Evolutionary conservation across 1,139 yeast species (phyloP), one percentile per base, ranked within the genome.

Genomic region (Lodderomyces beijingensis): DNA sequence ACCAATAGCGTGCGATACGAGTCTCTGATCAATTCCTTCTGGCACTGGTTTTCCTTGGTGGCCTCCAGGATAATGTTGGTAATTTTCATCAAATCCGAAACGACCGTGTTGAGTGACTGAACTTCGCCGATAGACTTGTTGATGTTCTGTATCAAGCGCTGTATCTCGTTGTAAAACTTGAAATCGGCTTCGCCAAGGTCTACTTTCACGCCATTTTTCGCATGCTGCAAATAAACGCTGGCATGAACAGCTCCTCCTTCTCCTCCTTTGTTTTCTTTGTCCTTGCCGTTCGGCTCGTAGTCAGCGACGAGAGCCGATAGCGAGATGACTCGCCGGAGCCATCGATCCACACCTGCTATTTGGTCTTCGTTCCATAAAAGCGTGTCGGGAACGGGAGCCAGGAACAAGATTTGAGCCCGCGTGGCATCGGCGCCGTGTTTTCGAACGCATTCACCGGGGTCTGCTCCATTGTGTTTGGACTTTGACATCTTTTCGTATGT

Each of bases 401-500:
- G 95, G 62, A 91, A 91, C n/a, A 91, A 57, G 45, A 91, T 77
- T 49, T 89, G 96, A 0, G 97, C 97, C 41, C 98, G 71, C 0
- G 91, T 84, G 0, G 96, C 89, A 62, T 91, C 98, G 2, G 96
- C 89, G 3, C 98, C 98, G 55, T 86, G 86, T 28, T 65, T 67
- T n/a, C 51, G 53, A 19, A 91, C 88, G 45, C 91, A 84, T 37
- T 72, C 74, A 1, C 70, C 75, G 0, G 97, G 97, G 50, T 89
- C 95, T 3, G 86, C 95, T 11, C 98, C 98, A 50, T 91, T 91
- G 50, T 78, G 78, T 51, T 91, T 91, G 1, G 96, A 88, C 56
- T 91, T 91, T 1, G 97, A 88, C 98, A 91, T 91, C 52, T 91
- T 91, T 51, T 91, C 97, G 51, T 57, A 87, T 0, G 85, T 62